Base-by-base conservation (phyloP, 1,284 basidiomycete species). In the Cutaneotrichosporon daszewskae region DNA sequence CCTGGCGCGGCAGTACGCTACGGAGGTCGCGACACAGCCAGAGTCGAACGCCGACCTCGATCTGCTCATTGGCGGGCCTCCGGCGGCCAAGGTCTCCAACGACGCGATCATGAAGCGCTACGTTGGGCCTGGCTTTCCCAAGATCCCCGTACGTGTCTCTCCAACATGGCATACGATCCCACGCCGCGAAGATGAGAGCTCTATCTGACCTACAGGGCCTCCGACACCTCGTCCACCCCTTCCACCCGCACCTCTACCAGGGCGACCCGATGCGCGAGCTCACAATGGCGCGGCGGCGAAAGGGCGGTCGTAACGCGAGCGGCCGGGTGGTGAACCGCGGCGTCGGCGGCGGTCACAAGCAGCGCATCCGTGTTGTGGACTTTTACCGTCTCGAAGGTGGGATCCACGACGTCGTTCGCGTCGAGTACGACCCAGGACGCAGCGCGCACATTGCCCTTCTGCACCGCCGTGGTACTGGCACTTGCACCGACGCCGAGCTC, bases 391-490 rank as follows among this genome's bases (percentile, higher is more conserved):
- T 72, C 37, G 81, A 84, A 52, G 71, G 79, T 0, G 94, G 94
- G 7, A 75, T 84, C 32, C 87, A 90, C 65, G 83, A 89, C 55
- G 91, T 97, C 32, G 78, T 94, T 13, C 80, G 92, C 32, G 87
- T 98, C 59, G 94, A 98, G 72, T 98, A 96, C 68, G 94, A 98
- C 74, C 94, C 94, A 0, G 87, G 87, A 24, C 79, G 94, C 38
- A 87, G 84, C 32, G 89, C 87, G 4, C 95, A 98, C 69, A 92
- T 98, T 60, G 94, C 94, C 1, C 78, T 98, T 41, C 65, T 97
- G 54, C 59, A 60, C 45, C 57, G 58, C 22, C 47, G 62, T 3
- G 52, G 51, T 4, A 49, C 59, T 4, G 35, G 37, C 25, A 32
- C 47, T 70, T 40, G 50, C 22, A 55, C 58, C 12, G 39, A 41